These are phyloP conservation scores for Tetrapisispora pingtungensis DNA, from an alignment of 805 yeast genomes.

Conservation along the genomic window DNA sequence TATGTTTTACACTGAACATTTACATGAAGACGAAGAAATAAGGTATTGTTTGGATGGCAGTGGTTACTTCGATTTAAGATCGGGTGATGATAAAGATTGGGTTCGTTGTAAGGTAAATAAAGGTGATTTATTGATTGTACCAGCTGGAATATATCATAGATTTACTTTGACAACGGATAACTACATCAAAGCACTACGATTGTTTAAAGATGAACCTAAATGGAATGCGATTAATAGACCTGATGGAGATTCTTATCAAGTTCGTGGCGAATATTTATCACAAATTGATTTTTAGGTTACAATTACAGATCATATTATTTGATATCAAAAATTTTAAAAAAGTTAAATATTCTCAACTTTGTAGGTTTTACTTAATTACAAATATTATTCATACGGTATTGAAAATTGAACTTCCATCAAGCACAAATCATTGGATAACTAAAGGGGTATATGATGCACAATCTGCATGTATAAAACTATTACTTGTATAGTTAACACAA, in stretches of 20 bases:
- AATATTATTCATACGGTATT: too few relatives aligned
- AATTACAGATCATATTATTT: too few relatives aligned
- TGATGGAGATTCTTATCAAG: conserved; percentile 33
- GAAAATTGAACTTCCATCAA: too few relatives aligned
- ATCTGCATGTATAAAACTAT: too few relatives aligned
- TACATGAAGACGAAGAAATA: conserved; percentile 96
- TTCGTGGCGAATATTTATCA: conserved; percentile 39
- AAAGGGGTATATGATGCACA: too few relatives aligned
- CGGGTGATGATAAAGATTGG: conserved; percentile 50
- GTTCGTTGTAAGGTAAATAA: conserved; percentile 55
- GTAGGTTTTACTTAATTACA: too few relatives aligned
- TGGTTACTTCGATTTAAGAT: conserved; percentile 86
- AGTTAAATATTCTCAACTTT: too few relatives aligned
- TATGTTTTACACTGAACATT: conserved; percentile 70
- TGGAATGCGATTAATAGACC: conserved; percentile 85
- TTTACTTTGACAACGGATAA: conserved; percentile 63
- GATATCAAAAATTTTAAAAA: too few relatives aligned
- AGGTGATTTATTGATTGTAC: conserved; percentile 62
- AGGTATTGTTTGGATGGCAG: conserved; percentile 81
- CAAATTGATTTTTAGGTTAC: background rate
- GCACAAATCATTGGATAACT: too few relatives aligned
- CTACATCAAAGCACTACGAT: conserved; percentile 65
- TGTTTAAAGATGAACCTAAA: conserved; percentile 91
- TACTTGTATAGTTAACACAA: too few relatives aligned
- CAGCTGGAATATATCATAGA: conserved; percentile 91